These are phyloP conservation scores for Malus domestica DNA, from an alignment of 306 rosid genomes.

Conservation along the genomic window DNA sequence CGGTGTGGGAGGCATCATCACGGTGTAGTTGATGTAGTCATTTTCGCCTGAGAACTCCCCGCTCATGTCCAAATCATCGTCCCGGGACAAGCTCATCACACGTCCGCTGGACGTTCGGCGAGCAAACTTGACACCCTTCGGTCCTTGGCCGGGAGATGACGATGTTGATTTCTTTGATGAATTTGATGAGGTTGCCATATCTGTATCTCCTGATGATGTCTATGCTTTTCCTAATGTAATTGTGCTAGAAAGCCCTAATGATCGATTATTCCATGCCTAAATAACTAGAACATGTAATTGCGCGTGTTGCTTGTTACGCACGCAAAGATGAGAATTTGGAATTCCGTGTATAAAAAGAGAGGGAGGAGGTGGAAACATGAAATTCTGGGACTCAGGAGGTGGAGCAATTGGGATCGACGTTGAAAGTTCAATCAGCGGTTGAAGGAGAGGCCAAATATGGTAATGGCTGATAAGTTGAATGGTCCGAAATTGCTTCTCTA, in stretches of 20 bases:
- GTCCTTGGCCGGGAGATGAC: conserved; percentile 23
- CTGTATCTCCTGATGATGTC: not conserved
- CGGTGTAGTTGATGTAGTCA: conserved; percentile 75
- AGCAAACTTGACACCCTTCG: conserved; percentile 36
- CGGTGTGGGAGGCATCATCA: conserved; percentile 79
- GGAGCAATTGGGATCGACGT: not conserved
- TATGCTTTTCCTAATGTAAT: not conserved
- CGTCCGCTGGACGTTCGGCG: conserved; percentile 67
- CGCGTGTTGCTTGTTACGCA: not conserved
- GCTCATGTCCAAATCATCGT: conserved; percentile 51
- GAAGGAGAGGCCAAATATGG: not conserved
- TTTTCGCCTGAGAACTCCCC: conserved; percentile 45
- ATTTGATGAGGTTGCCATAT: conserved; percentile 30
- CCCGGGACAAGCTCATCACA: conserved; percentile 52
- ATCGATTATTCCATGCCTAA: not conserved
- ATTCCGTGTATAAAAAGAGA: not conserved
- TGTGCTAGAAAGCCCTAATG: not conserved
- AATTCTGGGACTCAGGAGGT: not conserved
- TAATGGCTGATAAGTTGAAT: not conserved
- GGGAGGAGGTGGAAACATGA: not conserved
- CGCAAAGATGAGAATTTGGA: not conserved
- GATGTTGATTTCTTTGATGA: conserved; percentile 34
- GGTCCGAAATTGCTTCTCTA: not conserved
- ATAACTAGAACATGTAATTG: not conserved
- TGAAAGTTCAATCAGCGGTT: not conserved